phyloP scores from a whole-genome alignment of 371 early-diverging fungal species.

The Mortierella sp. region DNA sequence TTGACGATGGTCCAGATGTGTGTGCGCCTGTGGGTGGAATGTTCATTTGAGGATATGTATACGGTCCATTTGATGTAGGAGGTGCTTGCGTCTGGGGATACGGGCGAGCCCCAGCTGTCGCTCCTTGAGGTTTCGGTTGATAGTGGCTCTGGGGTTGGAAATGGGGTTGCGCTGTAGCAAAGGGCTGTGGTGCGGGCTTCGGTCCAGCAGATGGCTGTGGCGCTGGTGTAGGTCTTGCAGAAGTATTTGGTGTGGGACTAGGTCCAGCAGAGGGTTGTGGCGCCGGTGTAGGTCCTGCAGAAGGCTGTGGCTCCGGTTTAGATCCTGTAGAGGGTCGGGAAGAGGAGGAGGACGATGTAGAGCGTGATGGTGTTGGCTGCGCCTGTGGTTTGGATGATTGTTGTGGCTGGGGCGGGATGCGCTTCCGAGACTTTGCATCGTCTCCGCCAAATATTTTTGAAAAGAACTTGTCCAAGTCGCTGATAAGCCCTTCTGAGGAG shows the following conservation, averaged over 20 bases:
- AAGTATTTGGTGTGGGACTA: too few species aligned
- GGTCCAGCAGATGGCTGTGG: neutral
- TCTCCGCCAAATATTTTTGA: conserved; percentile 24
- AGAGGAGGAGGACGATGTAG: neutral
- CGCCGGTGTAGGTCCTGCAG: neutral
- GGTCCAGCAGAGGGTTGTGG: neutral
- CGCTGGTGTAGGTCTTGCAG: neutral
- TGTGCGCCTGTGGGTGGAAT: neutral
- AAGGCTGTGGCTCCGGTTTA: neutral
- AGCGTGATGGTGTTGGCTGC: neutral
- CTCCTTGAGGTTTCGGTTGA: conserved; percentile 13
- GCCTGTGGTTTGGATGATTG: conserved; percentile 2
- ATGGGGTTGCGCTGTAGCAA: conserved; percentile 1
- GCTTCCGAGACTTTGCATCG: conserved; percentile 3
- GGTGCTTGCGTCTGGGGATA: conserved; percentile 16
- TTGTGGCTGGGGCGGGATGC: neutral
- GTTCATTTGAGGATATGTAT: conserved; percentile 2
- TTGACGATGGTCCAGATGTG: neutral
- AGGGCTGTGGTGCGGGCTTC: neutral
- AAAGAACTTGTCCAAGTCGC: conserved; percentile 48
- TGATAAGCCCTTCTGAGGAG: conserved; percentile 7
- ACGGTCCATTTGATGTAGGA: conserved; percentile 1
- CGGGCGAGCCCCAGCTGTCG: neutral
- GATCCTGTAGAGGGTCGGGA: neutral
- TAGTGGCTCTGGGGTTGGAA: conserved; percentile 6